These are phyloP conservation scores for Tetrahymena elliotti DNA, from an alignment of 73 alveolate genomes.

Conservation along the genomic window DNA sequence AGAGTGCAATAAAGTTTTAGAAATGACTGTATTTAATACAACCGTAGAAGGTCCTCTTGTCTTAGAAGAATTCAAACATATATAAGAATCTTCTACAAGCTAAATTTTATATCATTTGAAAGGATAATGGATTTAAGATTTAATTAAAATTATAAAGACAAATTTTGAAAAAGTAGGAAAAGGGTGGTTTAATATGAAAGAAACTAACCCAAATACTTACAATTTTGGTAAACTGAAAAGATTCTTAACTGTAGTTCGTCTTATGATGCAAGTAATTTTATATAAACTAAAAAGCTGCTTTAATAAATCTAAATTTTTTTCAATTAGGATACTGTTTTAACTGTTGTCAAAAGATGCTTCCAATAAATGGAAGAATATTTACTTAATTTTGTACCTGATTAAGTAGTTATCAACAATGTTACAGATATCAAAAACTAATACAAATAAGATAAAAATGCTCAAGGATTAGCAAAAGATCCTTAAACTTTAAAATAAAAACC, in stretches of 20 bases:
- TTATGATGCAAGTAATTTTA: slow-evolving; percentile 67
- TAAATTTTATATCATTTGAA: slow-evolving; percentile 71
- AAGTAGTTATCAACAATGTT: slow-evolving; percentile 68
- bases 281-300: not conserved
- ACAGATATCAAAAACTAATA: slow-evolving; percentile 72
- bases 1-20: slow-evolving; percentile 80
- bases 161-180: slow-evolving; percentile 91
- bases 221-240: slow-evolving; percentile 94
- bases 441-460: slow-evolving; percentile 30
- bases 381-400: slow-evolving; percentile 76
- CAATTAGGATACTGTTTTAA: slow-evolving; percentile 79
- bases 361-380: slow-evolving; percentile 80
- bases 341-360: slow-evolving; percentile 75
- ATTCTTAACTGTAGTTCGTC: slow-evolving; percentile 90
- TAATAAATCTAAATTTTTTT: not conserved
- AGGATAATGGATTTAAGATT: slow-evolving; percentile 89
- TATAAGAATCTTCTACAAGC: slow-evolving; percentile 75
- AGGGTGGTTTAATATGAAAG: slow-evolving; percentile 97
- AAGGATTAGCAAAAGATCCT: slow-evolving; percentile 56
- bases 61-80: slow-evolving; percentile 92
- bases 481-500: slow-evolving; percentile 42
- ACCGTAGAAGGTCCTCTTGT: slow-evolving; percentile 80
- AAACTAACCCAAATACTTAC: slow-evolving; percentile 91
- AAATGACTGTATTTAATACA: slow-evolving; percentile 71
- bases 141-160: slow-evolving; percentile 78